These are phyloP conservation scores for Testicularia cyperi DNA, from an alignment of 1,284 basidiomycete species.

Conservation along the genomic window DNA sequence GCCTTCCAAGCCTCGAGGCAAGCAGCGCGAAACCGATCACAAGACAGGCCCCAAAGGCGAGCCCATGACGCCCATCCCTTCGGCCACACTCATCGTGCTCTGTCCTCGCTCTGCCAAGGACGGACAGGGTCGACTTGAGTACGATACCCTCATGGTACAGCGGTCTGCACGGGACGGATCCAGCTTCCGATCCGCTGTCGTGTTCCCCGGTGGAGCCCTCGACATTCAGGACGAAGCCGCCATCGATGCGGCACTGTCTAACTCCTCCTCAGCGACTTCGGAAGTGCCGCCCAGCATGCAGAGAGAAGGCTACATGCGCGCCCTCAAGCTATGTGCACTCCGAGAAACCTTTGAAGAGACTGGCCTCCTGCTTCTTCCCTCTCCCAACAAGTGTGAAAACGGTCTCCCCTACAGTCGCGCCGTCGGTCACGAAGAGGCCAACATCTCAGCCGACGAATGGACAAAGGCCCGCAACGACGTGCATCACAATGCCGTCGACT, in stretches of 20 bases:
- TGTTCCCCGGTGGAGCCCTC: slow-evolving; percentile 54
- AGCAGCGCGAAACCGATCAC: slow-evolving; percentile 38
- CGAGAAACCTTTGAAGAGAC: slow-evolving; percentile 56
- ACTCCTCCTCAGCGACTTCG: not conserved
- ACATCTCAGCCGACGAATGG: slow-evolving; percentile 45
- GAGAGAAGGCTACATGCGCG: slow-evolving; percentile 28
- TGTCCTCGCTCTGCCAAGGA: slow-evolving; percentile 25
- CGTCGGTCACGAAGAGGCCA: slow-evolving; percentile 44
- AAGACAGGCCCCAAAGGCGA: slow-evolving; percentile 43
- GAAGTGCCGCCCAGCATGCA: not conserved
- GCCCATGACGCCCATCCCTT: slow-evolving; percentile 52
- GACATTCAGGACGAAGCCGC: slow-evolving; percentile 42
- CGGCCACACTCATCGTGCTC: slow-evolving; percentile 50
- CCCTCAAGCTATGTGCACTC: slow-evolving; percentile 47
- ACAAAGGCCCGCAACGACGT: slow-evolving; percentile 39
- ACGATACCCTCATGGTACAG: slow-evolving; percentile 49
- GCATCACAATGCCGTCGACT: slow-evolving; percentile 48
- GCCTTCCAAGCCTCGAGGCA: slow-evolving; percentile 30
- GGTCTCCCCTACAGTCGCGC: slow-evolving; percentile 40
- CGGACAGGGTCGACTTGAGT: slow-evolving; percentile 3
- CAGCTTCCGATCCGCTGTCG: slow-evolving; percentile 51
- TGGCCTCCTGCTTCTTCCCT: slow-evolving; percentile 44
- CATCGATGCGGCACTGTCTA: slow-evolving; percentile 11
- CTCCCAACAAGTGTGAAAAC: slow-evolving; percentile 3
- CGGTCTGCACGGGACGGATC: slow-evolving; percentile 43